These are phyloP conservation scores for Colletotrichum filicis DNA, from an alignment of 2,329 filamentous ascomycete species.

Conservation along the genomic window DNA sequence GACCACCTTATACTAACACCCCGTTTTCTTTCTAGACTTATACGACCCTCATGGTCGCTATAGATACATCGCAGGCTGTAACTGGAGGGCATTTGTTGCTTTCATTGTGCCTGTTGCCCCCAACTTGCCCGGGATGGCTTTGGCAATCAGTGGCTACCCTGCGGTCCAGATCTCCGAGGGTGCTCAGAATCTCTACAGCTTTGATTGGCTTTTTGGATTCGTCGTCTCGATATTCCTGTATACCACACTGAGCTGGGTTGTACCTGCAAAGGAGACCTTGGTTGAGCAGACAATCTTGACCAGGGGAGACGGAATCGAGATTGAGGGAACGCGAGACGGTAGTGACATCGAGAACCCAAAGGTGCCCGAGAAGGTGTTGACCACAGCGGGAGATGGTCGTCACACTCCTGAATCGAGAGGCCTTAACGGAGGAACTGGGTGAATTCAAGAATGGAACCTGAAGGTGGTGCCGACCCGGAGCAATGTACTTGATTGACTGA, in stretches of 20 bases:
- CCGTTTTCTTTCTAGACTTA: slow-evolving; percentile 31
- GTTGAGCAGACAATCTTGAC: slow-evolving; percentile 27
- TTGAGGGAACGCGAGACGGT: slow-evolving; percentile 6
- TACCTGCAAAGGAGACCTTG: slow-evolving; percentile 33
- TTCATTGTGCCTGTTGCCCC: slow-evolving; percentile 68
- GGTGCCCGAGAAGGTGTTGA: slow-evolving; percentile 17
- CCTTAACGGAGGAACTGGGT: neutral
- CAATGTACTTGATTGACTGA: neutral
- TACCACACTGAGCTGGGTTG: slow-evolving; percentile 23
- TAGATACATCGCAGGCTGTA: slow-evolving; percentile 54
- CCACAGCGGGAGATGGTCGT: neutral
- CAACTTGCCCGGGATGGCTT: slow-evolving; percentile 64
- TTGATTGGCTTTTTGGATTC: slow-evolving; percentile 37
- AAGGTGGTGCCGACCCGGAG: neutral
- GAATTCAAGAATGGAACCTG: neutral
- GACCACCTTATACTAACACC: neutral
- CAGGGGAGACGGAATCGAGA: slow-evolving; percentile 1
- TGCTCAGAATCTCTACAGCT: slow-evolving; percentile 32
- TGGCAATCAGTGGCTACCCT: slow-evolving; percentile 48
- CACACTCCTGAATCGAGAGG: neutral
- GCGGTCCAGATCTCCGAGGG: slow-evolving; percentile 27
- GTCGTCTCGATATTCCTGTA: slow-evolving; percentile 27
- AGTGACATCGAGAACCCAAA: slow-evolving; percentile 27
- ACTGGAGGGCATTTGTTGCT: slow-evolving; percentile 69
- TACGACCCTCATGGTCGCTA: slow-evolving; percentile 57